Percentiles rank a stretch among this genome's conserved stretches.
These are phyloP conservation scores for Boletus smithii DNA, from an alignment of 1,284 basidiomycete genomes.

Conservation along the genomic window DNA sequence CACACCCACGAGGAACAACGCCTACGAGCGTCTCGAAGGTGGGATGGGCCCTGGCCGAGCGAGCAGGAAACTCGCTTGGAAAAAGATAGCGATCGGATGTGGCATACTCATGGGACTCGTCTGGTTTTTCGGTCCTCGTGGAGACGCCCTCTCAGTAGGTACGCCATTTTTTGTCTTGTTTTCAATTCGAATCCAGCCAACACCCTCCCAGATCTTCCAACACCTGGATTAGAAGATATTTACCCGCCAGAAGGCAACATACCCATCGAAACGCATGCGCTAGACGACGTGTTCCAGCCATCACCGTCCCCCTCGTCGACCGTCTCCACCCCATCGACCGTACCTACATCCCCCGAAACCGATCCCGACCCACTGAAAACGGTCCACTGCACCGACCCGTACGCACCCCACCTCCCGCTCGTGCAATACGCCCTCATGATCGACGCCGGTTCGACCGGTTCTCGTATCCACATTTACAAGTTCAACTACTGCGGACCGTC, in stretches of 20 bases:
- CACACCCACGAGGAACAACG: constrained; percentile 45
- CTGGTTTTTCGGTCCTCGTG: constrained; percentile 60
- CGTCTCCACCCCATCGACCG: neutral
- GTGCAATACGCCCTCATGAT: constrained; percentile 97
- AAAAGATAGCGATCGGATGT: constrained; percentile 59
- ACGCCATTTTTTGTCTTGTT: neutral
- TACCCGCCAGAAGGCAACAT: constrained; percentile 22
- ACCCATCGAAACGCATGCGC: constrained; percentile 9
- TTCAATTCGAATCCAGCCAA: neutral
- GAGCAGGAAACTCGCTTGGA: constrained; percentile 52
- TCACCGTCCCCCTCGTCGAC: constrained; percentile 6
- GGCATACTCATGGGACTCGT: constrained; percentile 54
- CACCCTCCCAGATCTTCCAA: constrained; percentile 13
- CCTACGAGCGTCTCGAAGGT: constrained; percentile 63
- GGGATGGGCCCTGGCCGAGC: constrained; percentile 50
- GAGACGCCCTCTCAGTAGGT: constrained; percentile 22
- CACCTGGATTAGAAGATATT: constrained; percentile 22
- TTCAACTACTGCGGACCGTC: constrained; percentile 87
- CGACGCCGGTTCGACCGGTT: constrained; percentile 96
- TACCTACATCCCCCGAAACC: constrained; percentile 53
- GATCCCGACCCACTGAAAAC: constrained; percentile 66
- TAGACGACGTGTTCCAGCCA: neutral
- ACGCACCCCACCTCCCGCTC: constrained; percentile 47
- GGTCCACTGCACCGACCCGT: constrained; percentile 61
- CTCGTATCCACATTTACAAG: constrained; percentile 97